Evolutionary conservation across 2,329 filamentous ascomycete genomes (phyloP).

Genomic region (Colletotrichum ledebouriae): DNA sequence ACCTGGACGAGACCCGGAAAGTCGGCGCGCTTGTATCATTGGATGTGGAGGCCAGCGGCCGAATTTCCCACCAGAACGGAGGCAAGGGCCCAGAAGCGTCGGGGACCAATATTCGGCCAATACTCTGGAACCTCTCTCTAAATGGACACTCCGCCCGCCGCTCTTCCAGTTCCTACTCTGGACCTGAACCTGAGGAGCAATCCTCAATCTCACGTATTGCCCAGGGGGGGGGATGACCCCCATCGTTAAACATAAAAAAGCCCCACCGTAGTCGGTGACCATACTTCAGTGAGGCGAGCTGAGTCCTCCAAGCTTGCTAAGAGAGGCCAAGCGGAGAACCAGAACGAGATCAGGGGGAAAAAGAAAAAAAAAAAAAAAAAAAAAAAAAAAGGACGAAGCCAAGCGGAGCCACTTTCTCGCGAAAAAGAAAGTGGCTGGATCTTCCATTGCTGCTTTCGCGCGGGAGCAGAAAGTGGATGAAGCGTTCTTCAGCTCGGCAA

Average conservation of each 20-base stretch:
- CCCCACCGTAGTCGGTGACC: too few species aligned
- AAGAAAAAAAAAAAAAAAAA: too few species aligned
- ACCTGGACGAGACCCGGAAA: slow-evolving; percentile 27
- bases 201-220: slow-evolving; percentile 13
- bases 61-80: slow-evolving; percentile 21
- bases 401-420: slow-evolving; percentile 1
- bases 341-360: neutral
- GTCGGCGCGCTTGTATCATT: slow-evolving; percentile 25
- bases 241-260: too few species aligned
- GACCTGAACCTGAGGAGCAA: slow-evolving; percentile 9
- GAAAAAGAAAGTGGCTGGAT: slow-evolving; percentile 1
- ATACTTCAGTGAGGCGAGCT: too few species aligned
- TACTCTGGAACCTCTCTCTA: slow-evolving; percentile 12
- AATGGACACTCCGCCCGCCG: slow-evolving; percentile 10
- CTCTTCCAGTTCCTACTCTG: slow-evolving; percentile 1
- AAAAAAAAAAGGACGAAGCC: neutral
- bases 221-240: neutral
- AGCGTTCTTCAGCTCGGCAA: slow-evolving; percentile 2
- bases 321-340: slow-evolving; percentile 8
- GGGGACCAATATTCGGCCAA: slow-evolving; percentile 28
- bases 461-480: too few species aligned
- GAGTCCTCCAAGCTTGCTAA: neutral
- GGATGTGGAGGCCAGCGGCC: slow-evolving; percentile 16
- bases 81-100: slow-evolving; percentile 8
- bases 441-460: too few species aligned